phyloP scores from a whole-genome alignment of 108 stramenopile genomes.

The Cylindrotheca closterium region DNA sequence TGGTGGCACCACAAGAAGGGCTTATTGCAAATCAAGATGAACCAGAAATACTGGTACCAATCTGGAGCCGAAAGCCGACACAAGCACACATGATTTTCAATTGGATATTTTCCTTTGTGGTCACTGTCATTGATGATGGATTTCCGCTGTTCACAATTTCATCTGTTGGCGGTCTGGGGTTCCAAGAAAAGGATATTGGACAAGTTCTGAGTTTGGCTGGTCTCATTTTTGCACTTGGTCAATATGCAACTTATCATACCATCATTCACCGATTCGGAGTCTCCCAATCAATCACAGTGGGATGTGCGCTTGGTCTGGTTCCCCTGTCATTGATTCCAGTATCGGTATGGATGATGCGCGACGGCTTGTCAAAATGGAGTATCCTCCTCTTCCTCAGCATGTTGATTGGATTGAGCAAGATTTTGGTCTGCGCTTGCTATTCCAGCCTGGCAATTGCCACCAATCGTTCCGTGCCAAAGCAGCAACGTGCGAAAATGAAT shows the following conservation, averaged over 20 bases:
- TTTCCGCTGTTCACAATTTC: conserved; percentile 78
- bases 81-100: conserved; percentile 45
- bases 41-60: background rate
- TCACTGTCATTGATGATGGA: conserved; percentile 45
- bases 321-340: background rate
- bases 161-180: conserved; percentile 42
- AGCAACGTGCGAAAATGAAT: conserved; percentile 69
- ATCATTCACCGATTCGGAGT: background rate
- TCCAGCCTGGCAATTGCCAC: conserved; percentile 51
- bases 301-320: background rate
- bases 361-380: background rate
- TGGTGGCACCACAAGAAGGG: too few relatives aligned
- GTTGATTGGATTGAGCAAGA: conserved; percentile 11
- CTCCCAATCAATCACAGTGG: background rate
- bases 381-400: background rate
- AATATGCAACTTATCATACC: conserved; percentile 29
- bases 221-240: conserved; percentile 45
- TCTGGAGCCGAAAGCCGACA: conserved; percentile 17
- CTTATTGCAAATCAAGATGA: background rate
- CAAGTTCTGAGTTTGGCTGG: conserved; percentile 54
- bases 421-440: conserved; percentile 38
- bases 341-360: background rate
- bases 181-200: conserved; percentile 63
- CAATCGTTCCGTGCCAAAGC: conserved; percentile 57
- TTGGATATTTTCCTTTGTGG: conserved; percentile 61